phyloP scores from a whole-genome alignment of 495 filamentous ascomycete genomes.

The Antarctomyces pellizariae region DNA sequence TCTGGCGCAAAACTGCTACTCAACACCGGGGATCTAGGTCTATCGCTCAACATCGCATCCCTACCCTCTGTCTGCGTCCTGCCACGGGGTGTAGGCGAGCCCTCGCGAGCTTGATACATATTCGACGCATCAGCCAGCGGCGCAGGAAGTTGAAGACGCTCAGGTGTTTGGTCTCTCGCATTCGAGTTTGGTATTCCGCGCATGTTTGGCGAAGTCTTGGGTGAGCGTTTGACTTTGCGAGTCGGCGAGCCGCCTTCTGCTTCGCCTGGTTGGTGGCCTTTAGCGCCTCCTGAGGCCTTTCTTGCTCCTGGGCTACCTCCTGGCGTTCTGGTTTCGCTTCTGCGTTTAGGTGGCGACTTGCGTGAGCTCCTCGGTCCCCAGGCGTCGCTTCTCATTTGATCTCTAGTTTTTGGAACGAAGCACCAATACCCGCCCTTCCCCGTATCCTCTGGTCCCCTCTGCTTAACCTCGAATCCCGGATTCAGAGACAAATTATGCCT shows the following conservation, averaged over 20 bases:
- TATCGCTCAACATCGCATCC: conserved; percentile 33
- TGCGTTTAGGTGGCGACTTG: conserved; percentile 6
- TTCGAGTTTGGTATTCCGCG: conserved; percentile 21
- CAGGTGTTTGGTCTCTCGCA: conserved; percentile 25
- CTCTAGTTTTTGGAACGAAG: conserved; percentile 54
- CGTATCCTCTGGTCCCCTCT: conserved; percentile 77
- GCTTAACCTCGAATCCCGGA: conserved; percentile 77
- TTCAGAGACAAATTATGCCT: conserved; percentile 88
- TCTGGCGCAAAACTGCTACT: conserved; percentile 36
- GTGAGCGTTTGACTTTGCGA: conserved; percentile 28
- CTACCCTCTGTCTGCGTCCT: conserved; percentile 20
- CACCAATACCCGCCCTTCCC: conserved; percentile 99
- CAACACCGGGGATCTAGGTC: conserved; percentile 41
- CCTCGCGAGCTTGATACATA: conserved; percentile 23
- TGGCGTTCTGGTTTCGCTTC: conserved; percentile 21
- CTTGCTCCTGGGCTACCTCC: conserved; percentile 33
- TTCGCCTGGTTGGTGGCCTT: conserved; percentile 23
- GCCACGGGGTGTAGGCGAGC: conserved; percentile 26
- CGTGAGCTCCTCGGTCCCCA: too few species aligned
- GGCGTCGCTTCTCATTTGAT: conserved; percentile 34
- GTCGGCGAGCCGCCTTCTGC: conserved; percentile 21
- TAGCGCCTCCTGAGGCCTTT: conserved; percentile 27
- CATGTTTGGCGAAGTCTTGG: conserved; percentile 22
- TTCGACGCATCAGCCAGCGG: conserved; percentile 22
- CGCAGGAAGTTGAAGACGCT: conserved; percentile 29